Base-by-base conservation (phyloP, 352 stramenopile genomes). In the Globisporangium iwayamae region DNA sequence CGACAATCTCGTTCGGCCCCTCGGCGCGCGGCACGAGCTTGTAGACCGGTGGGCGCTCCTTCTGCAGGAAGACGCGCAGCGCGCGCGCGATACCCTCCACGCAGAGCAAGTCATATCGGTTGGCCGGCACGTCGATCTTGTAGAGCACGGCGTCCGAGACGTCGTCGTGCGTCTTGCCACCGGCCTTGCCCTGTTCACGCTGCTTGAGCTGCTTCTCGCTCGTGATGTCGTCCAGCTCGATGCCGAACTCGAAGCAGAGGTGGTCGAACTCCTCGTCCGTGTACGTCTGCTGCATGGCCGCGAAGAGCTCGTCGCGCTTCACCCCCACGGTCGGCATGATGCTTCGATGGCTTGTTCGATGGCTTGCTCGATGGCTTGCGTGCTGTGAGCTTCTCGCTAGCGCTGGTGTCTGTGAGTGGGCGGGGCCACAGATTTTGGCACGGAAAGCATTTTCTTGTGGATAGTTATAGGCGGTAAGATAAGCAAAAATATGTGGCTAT, bases 241-340 rank as follows among this genome's bases (percentile, higher is more conserved):
- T 98, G 60, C 98, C 98, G 72, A 99, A 99, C 84, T 99, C 97
- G 77, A 99, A 99, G 82, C 97, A 99, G 20, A 99, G 86, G 65
- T 99, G 89, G 70, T 99, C 97, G 79, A 99, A 99, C 74, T 99
- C 97, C 62, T 99, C 89, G 73, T 97, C 94, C 55, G 97, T 99
- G 87, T 98, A 99, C 52, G 76, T 93, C 75, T 98, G 87, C 66
- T 96, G 96, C 66, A 99, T 86, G 74, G 97, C 94, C 70, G 88
- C 80, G 79, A 99, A 99, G 55, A 99, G 86, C 66, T 97, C 84
- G 69, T 99, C 96, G 73, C 97, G 94, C 79, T 99, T 97, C 34
- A 99, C 85, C 34, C 89, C 84, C 47, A 99, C 90, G 38, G 96
- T 99, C 73, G 98, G 98, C 98, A 99, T 99, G 48, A 16, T n/a